phyloP scores from a whole-genome alignment of 257 asterid genomes.

The Solanum pinnatisectum region DNA sequence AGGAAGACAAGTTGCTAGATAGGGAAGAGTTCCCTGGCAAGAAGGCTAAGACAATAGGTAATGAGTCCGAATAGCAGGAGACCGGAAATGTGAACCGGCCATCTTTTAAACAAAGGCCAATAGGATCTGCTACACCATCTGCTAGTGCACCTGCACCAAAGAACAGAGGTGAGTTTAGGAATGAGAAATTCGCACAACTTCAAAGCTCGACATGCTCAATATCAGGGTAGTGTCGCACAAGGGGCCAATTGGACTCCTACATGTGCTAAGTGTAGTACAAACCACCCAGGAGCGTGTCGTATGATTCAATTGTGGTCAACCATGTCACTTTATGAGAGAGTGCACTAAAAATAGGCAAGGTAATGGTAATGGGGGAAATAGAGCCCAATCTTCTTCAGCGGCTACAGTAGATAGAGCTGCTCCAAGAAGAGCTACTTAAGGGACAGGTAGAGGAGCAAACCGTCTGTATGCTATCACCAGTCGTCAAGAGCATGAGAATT shows the following conservation, averaged over 20 bases:
- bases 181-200: not conserved
- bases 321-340: not conserved
- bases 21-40: not conserved
- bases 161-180: not conserved
- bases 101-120: not conserved
- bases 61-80: not conserved
- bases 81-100: not conserved
- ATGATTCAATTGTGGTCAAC: not conserved
- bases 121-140: not conserved
- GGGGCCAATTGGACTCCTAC: not conserved
- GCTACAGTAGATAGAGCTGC: not conserved
- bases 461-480: not conserved
- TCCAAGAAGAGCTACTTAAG: not conserved
- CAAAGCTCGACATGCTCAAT: not conserved
- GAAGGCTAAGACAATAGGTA: not conserved
- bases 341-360: not conserved
- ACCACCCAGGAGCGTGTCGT: not conserved
- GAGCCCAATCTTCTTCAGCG: not conserved
- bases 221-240: not conserved
- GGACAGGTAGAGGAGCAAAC: not conserved
- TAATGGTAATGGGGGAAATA: not conserved
- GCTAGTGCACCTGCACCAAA: not conserved
- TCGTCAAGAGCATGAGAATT: not conserved
- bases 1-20: no score
- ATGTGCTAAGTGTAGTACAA: not conserved